Conservation (phyloP, 164 flowering plant species). For the Aristolochia fimbriata region DNA sequence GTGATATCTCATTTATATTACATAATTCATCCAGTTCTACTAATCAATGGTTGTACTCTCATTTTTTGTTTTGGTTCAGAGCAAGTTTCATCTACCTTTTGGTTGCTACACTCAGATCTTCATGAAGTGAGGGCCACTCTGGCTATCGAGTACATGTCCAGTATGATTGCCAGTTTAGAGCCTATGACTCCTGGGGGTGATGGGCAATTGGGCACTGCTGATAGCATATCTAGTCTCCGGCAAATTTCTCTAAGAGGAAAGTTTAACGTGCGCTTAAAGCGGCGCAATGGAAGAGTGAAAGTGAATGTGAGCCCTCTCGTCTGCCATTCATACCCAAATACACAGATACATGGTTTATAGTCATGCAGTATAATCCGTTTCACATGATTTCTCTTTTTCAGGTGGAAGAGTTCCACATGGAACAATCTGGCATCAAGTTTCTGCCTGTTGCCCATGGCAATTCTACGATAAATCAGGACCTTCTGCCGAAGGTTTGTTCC, state of each 20-base stretch:
- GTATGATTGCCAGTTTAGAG: conserved; percentile 65
- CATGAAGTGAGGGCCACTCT: conserved; percentile 43
- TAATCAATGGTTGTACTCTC: too few relatives aligned
- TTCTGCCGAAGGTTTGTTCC: conserved; percentile 57
- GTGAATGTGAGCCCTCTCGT: conserved; percentile 33
- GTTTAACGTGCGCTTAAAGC: conserved; percentile 54
- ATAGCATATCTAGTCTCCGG: conserved; percentile 27
- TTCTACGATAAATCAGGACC: conserved; percentile 32
- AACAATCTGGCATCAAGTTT: conserved; percentile 53
- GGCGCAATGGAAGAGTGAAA: conserved; percentile 89
- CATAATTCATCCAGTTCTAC: too few relatives aligned
- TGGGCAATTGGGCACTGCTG: conserved; percentile 24
- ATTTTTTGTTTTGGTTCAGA: conserved; percentile 29
- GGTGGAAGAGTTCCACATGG: conserved; percentile 48
- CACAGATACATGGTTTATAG: too few relatives aligned
- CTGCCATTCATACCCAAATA: neutral
- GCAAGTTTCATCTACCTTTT: conserved; percentile 58
- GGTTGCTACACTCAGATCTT: conserved; percentile 74
- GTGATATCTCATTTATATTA: too few relatives aligned
- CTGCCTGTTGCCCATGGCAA: conserved; percentile 35
- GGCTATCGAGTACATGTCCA: conserved; percentile 71
- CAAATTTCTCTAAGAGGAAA: conserved; percentile 46
- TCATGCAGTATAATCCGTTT: too few relatives aligned
- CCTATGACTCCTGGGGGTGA: conserved; percentile 24
- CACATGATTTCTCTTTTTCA: conserved; percentile 2